Base-by-base conservation (phyloP, 179 eudicot species). In the Camellia oleifera region DNA sequence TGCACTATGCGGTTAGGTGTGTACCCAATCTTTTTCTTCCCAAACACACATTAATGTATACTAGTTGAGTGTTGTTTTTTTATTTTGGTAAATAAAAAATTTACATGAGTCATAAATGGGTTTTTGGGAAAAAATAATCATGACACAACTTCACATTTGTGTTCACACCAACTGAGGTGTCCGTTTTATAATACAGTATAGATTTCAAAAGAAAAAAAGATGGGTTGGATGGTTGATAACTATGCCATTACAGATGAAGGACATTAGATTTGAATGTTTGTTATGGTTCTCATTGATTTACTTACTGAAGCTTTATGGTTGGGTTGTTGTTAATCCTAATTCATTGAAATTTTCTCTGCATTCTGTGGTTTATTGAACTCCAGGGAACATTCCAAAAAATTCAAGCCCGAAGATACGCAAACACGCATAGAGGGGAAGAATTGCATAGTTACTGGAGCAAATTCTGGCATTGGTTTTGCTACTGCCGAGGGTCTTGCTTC, bases 401-500 rank as follows among this genome's bases (percentile, higher is more conserved):
- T 92, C 68, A 92, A 83, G 67, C 79, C 85, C 32, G 96, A 94
- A 85, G 98, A 95, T 75, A 89, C 87, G 93, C 82, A 84, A 83
- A 77, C 46, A 78, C 81, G 82, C 72, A 80, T 95, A 78, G 93
- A 92, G 3, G 98, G 99, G 17, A 92, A 94, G 82, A 94, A 94
- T 76, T 96, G 98, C 83, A 58, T 96, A 72, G 94, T 96, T 23
- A 94, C 98, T 7, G 99, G 99, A 79, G 99, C 99, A 14, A 96
- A 96, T 87, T 85, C 96, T 17, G 99, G 98, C 76, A 90, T 96
- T 78, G 99, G 98, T 67, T 92, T 85, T 87, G 88, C 99, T 12
- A 84, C 95, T 79, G 99, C 99, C 20, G 86, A 92, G 86, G 97
- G 95, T 52, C 94, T 95, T 70, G 99, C 99, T 81, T 88, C 96